Percentiles rank a stretch among this genome's conserved stretches.
Evolutionary conservation across 352 stramenopile species (phyloP).

Genomic region (Globisporangium ultimum): DNA sequence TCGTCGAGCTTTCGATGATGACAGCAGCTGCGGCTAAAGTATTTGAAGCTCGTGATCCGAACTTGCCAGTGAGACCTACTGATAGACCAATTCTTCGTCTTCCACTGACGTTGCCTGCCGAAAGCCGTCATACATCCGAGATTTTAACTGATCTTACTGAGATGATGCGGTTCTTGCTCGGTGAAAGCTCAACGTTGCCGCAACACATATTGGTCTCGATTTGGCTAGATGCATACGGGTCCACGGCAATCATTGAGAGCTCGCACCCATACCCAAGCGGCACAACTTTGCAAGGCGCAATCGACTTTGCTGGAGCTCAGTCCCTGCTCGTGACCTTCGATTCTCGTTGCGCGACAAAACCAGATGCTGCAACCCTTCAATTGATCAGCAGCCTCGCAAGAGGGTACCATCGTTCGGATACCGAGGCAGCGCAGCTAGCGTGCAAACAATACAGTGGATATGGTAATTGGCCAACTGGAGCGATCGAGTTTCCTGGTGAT

Average conservation of each 20-base stretch:
- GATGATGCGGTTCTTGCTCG: slow-evolving; percentile 60
- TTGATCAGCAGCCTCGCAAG: not conserved
- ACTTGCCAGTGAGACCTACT: not conserved
- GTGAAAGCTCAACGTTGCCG: slow-evolving; percentile 38
- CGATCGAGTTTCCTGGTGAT: slow-evolving; percentile 57
- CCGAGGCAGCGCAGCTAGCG: slow-evolving; percentile 17
- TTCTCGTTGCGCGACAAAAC: slow-evolving; percentile 43
- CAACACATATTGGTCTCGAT: slow-evolving; percentile 59
- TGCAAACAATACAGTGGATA: slow-evolving; percentile 36
- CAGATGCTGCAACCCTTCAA: slow-evolving; percentile 20
- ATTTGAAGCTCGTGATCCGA: slow-evolving; percentile 27
- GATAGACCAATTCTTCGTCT: not conserved
- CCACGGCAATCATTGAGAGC: slow-evolving; percentile 54
- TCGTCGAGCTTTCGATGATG: slow-evolving; percentile 76
- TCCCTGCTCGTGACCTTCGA: slow-evolving; percentile 65
- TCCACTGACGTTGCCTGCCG: slow-evolving; percentile 37
- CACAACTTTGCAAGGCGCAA: slow-evolving; percentile 21
- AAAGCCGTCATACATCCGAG: slow-evolving; percentile 36
- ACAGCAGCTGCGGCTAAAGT: slow-evolving; percentile 33
- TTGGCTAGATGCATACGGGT: slow-evolving; percentile 80
- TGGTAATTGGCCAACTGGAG: slow-evolving; percentile 40
- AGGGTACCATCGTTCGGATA: not conserved
- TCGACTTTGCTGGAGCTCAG: slow-evolving; percentile 57
- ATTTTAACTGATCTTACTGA: slow-evolving; percentile 50
- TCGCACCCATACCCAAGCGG: slow-evolving; percentile 50